These are phyloP conservation scores for Chenopodium suecicum DNA, from an alignment of 148 eudicot genomes.

Conservation along the genomic window DNA sequence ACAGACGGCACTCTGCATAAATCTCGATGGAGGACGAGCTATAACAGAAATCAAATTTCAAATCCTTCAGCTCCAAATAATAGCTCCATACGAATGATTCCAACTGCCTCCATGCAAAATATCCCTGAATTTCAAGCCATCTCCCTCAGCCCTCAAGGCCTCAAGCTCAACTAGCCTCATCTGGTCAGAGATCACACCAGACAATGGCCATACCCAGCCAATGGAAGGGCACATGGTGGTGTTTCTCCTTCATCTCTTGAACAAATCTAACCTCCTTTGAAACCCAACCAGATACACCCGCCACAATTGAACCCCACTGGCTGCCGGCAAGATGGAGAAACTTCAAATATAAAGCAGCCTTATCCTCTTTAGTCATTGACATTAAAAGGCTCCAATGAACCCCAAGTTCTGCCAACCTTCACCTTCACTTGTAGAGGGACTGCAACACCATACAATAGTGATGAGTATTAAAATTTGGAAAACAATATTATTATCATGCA, in stretches of 20 bases:
- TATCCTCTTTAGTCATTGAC: constrained; percentile 20
- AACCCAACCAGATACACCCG: background rate
- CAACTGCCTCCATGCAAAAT: background rate
- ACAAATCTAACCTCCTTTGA: background rate
- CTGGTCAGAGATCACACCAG: background rate
- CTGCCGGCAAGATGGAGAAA: background rate
- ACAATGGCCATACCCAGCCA: background rate
- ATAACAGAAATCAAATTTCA: background rate
- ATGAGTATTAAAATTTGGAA: background rate
- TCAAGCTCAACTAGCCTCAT: background rate
- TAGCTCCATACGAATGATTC: no score
- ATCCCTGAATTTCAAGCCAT: background rate
- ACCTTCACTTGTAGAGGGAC: constrained; percentile 87
- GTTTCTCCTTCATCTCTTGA: background rate
- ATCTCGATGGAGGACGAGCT: background rate
- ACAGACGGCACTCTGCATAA: background rate
- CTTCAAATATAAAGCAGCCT: background rate
- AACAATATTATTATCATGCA: background rate
- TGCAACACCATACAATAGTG: constrained; percentile 31
- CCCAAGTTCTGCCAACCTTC: constrained; percentile 90
- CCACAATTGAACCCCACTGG: background rate
- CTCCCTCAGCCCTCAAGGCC: background rate
- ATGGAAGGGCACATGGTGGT: background rate
- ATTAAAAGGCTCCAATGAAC: constrained; percentile 71
- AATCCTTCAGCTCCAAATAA: background rate